A percentile compares a stretch with the other conserved stretches of the same genome.
Conservation (phyloP, 2,329 filamentous ascomycete genomes). For the Aspergillus sp. region DNA sequence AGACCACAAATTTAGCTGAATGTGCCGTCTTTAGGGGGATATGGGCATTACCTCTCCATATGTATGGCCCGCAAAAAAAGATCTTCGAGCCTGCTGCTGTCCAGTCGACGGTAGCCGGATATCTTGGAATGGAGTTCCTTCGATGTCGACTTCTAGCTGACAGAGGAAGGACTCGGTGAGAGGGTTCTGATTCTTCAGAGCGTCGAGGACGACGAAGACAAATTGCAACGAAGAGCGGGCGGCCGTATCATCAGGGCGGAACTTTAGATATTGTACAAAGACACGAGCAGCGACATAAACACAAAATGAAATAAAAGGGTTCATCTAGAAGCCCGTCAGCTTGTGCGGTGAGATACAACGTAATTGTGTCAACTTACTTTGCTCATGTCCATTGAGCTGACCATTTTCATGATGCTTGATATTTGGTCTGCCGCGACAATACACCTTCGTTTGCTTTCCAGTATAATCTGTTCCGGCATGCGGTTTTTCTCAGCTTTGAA, state of each 20-base stretch:
- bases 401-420: constrained; percentile 90
- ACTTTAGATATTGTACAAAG: constrained; percentile 96
- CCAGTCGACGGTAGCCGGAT: constrained; percentile 6
- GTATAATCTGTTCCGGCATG: constrained; percentile 71
- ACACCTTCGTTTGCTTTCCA: constrained; percentile 89
- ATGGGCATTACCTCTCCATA: constrained; percentile 11
- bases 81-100: constrained; percentile 10
- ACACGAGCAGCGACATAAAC: constrained; percentile 94
- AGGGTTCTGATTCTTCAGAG: constrained; percentile 81
- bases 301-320: constrained; percentile 92
- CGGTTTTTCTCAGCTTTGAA: constrained; percentile 93
- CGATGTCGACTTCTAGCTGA: constrained; percentile 88
- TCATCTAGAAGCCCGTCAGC: constrained; percentile 63
- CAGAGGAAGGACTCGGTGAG: constrained; percentile 93
- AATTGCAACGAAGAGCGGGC: constrained; percentile 82
- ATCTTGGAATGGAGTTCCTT: constrained; percentile 49
- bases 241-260: constrained; percentile 78
- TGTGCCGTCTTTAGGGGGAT: neutral
- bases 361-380: constrained; percentile 56
- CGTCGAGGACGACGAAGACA: constrained; percentile 84
- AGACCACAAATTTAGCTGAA: neutral
- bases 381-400: constrained; percentile 84
- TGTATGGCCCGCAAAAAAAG: neutral
- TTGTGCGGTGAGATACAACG: constrained; percentile 7
- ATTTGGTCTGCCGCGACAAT: constrained; percentile 93